These are phyloP conservation scores for Paramyrothecium sp. DNA, from an alignment of 2,329 filamentous ascomycete species.

Conservation along the genomic window DNA sequence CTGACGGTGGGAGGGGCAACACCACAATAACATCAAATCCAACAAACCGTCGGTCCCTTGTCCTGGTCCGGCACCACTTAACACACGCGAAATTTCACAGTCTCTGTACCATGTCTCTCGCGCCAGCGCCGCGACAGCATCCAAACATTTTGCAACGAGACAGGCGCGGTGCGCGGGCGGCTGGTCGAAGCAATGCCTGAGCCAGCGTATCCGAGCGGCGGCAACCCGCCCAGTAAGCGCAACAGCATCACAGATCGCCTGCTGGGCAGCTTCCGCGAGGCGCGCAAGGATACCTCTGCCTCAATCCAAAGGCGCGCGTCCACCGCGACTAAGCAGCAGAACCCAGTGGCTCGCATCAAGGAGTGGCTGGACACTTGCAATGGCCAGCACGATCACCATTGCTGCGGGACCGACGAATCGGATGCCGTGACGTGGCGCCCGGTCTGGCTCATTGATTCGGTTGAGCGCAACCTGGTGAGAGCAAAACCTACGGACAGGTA, in stretches of 20 bases:
- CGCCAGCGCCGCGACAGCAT: slow-evolving; percentile 7
- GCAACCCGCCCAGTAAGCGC: slow-evolving; percentile 30
- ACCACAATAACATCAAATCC: not conserved
- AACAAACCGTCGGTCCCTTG: not conserved
- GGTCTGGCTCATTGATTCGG: slow-evolving; percentile 38
- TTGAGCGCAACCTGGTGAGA: slow-evolving; percentile 35
- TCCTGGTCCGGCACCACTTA: not conserved
- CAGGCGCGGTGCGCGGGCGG: slow-evolving; percentile 8
- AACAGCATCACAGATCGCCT: slow-evolving; percentile 40
- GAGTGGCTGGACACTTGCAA: slow-evolving; percentile 44
- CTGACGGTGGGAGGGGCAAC: not conserved
- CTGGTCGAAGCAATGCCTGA: slow-evolving; percentile 7
- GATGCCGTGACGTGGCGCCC: slow-evolving; percentile 34
- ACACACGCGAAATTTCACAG: not conserved
- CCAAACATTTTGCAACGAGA: slow-evolving; percentile 5
- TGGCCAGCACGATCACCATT: slow-evolving; percentile 39
- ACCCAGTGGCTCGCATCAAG: slow-evolving; percentile 35
- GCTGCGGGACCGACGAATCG: slow-evolving; percentile 23
- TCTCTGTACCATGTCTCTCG: not conserved
- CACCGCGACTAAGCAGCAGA: slow-evolving; percentile 26
- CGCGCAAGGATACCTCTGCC: slow-evolving; percentile 22
- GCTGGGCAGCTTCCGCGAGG: slow-evolving; percentile 29
- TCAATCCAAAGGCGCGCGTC: slow-evolving; percentile 28
- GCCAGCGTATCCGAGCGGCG: slow-evolving; percentile 13
- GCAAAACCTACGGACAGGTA: slow-evolving; percentile 38